Base-by-base conservation (phyloP, 106 monocot species). In the Dioscorea dumetorum region DNA sequence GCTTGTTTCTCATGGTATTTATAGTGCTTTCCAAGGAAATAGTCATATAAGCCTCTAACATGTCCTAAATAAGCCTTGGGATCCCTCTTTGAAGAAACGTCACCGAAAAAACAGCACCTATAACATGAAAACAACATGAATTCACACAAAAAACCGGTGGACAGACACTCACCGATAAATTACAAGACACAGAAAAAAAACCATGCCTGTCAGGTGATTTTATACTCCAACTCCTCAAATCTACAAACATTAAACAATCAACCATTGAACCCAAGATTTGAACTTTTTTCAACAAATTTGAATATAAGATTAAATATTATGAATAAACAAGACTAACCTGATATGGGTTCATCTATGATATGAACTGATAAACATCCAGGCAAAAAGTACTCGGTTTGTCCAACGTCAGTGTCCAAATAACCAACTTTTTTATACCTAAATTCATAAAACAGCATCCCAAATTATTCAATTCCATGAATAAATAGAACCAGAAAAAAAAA, bases 61-160 rank as follows among this genome's bases (percentile, higher is more conserved):
- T 72, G 78, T 49, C 72, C 69, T 52, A 86, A 58, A 76, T 88
- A 95, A 49, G 80, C 78, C 70, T 84, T 68, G 41, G 95, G 95
- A 70, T 95, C 91, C 74, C 95, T 84, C 84, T 95, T 95, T 58
- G 91, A 89, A 64, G 95, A 95, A 68, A 80, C 66, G 80, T 95
- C 95, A 64, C 95, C 95, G 66, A 76, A 95, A 77, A 95, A 95
- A 56, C 75, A 75, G 67, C 79, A 88, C 80, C 95, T 95, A 64
- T 61, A 73, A 59, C 41, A 41, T 41, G 41, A 41, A 28, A 53
- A 57, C 34, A 53, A 23, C 3, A 31, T 57, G 17, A 22, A 18
- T 18, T 67, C 20, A 41, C 41, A 41, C 41, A 41, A 41, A 41
- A 41, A 41, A 0, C 41, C 10, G 6, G 41, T 41, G 0, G 5